Conservation (phyloP, 2,329 filamentous ascomycete genomes). For the Cucurbitaria berberidis region DNA sequence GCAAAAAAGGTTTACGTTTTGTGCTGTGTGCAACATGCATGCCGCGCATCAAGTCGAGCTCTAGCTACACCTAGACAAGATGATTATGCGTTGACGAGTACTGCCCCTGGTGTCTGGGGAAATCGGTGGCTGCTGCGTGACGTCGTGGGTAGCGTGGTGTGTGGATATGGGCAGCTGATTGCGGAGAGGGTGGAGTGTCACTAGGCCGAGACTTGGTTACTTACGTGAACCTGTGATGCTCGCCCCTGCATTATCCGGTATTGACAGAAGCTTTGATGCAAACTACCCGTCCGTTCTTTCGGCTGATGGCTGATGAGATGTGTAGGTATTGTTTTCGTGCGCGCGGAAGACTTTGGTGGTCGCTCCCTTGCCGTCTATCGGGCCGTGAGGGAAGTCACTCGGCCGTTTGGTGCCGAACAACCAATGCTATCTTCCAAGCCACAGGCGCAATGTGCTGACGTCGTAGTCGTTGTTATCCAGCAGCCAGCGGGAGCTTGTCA, state of each 20-base stretch:
- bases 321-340: background rate
- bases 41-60: slow-evolving; percentile 17
- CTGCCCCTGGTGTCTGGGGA: slow-evolving; percentile 13
- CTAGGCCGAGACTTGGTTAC: slow-evolving; percentile 2
- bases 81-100: slow-evolving; percentile 7
- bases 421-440: background rate
- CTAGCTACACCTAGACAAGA: slow-evolving; percentile 12
- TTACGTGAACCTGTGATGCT: slow-evolving; percentile 7
- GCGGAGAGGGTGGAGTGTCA: slow-evolving; percentile 16
- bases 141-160: slow-evolving; percentile 16
- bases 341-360: background rate
- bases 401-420: background rate
- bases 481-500: background rate
- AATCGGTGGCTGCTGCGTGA: slow-evolving; percentile 13
- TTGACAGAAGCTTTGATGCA: background rate
- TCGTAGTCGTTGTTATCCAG: background rate
- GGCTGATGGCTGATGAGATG: background rate
- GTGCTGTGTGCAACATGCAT: slow-evolving; percentile 16
- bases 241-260: background rate
- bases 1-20: background rate
- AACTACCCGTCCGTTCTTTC: background rate
- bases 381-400: background rate
- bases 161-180: slow-evolving; percentile 12
- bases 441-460: background rate
- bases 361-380: background rate